A percentile compares a stretch with the other conserved stretches of the same genome.
phyloP scores from a whole-genome alignment of 2,329 filamentous ascomycete genomes.

The Coniella lustricola region DNA sequence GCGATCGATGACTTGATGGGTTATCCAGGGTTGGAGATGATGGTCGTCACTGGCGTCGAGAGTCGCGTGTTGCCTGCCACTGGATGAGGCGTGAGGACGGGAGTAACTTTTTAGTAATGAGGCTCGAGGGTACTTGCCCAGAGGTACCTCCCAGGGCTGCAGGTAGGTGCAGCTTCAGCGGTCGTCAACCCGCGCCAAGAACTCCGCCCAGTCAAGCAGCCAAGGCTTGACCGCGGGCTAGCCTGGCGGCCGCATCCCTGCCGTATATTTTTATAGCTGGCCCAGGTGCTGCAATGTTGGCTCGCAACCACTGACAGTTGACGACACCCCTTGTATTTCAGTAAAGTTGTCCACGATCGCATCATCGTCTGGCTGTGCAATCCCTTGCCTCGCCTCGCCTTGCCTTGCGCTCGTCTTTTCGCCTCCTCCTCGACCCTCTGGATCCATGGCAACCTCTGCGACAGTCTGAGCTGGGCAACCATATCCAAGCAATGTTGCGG shows the following conservation, averaged over 20 bases:
- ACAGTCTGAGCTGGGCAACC: not conserved
- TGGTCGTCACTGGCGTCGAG: not conserved
- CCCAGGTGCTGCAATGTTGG: not conserved
- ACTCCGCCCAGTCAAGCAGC: not conserved
- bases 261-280: not conserved
- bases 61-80: conserved; percentile 2
- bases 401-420: no score
- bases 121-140: not conserved
- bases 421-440: no score
- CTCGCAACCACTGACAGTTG: not conserved
- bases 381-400: conserved; percentile 1
- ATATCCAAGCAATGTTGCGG: conserved; percentile 15
- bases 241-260: not conserved
- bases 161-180: not conserved
- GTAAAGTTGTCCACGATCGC: conserved; percentile 6
- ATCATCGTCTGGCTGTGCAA: conserved; percentile 7
- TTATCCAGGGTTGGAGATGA: not conserved
- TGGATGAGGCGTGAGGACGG: no score
- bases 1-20: not conserved
- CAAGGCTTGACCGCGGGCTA: not conserved
- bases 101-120: not conserved
- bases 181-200: not conserved
- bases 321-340: not conserved
- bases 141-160: not conserved
- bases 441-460: not conserved